Conservation (phyloP, 108 stramenopile genomes). For the Conticribra guillardii region DNA sequence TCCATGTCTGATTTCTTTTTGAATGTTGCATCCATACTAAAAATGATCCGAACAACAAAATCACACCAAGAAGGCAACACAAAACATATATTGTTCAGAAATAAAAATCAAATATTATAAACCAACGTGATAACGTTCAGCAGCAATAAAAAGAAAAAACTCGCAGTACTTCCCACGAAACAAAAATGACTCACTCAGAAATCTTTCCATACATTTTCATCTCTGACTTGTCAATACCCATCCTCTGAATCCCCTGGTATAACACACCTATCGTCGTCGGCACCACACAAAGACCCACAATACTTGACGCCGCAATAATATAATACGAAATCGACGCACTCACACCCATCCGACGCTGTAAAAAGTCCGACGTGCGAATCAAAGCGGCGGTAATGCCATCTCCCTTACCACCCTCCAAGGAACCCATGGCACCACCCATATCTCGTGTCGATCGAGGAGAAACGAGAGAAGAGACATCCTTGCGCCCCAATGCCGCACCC, state of each 20-base stretch:
- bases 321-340: slow-evolving; percentile 36
- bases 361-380: slow-evolving; percentile 24
- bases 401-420: slow-evolving; percentile 1
- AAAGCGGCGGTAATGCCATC: slow-evolving; percentile 34
- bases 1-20: no score
- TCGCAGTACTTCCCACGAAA: no score
- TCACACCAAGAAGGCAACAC: no score
- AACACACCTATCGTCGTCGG: slow-evolving; percentile 36
- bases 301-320: slow-evolving; percentile 28
- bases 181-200: slow-evolving; percentile 36
- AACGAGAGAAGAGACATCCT: slow-evolving; percentile 10
- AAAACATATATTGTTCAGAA: neutral
- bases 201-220: slow-evolving; percentile 62
- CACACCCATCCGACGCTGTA: slow-evolving; percentile 26
- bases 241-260: slow-evolving; percentile 46
- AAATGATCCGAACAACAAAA: no score
- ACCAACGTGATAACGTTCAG: no score
- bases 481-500: slow-evolving; percentile 28
- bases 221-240: slow-evolving; percentile 49
- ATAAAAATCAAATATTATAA: no score
- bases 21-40: no score
- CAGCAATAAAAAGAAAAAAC: no score
- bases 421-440: neutral
- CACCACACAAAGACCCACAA: slow-evolving; percentile 32
- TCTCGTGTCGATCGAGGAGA: slow-evolving; percentile 5